Evolutionary conservation across 345 rosid genomes (phyloP).

Genomic region (Clarkia xantiana): DNA sequence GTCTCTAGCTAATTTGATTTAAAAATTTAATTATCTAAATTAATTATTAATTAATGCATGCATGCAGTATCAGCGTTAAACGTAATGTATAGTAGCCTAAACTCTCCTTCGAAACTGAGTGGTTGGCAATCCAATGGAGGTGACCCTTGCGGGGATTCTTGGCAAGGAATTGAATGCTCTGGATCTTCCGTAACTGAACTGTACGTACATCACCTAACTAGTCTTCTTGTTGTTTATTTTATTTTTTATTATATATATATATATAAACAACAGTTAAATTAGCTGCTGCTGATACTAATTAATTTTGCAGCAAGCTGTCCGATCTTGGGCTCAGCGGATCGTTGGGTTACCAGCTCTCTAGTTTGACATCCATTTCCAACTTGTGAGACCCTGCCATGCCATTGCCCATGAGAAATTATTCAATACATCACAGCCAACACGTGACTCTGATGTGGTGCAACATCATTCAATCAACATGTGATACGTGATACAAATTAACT

Average conservation of each 20-base stretch:
- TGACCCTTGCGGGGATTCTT: slow-evolving; percentile 75
- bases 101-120: slow-evolving; percentile 52
- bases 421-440: slow-evolving; percentile 1
- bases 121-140: slow-evolving; percentile 76
- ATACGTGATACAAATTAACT: slow-evolving; percentile 11
- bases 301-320: slow-evolving; percentile 55
- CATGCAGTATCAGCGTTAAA: slow-evolving; percentile 68
- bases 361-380: slow-evolving; percentile 67
- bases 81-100: slow-evolving; percentile 67
- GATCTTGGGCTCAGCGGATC: slow-evolving; percentile 68
- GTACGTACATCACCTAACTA: slow-evolving; percentile 22
- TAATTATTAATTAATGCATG: slow-evolving; percentile 2
- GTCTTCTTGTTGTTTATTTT: not conserved
- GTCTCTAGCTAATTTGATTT: not conserved
- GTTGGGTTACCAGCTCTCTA: slow-evolving; percentile 69
- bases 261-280: not conserved
- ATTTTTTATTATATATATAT: not conserved
- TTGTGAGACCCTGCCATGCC: slow-evolving; percentile 60
- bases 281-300: slow-evolving; percentile 3
- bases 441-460: slow-evolving; percentile 5
- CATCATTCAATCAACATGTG: slow-evolving; percentile 3
- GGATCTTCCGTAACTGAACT: slow-evolving; percentile 71
- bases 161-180: slow-evolving; percentile 83
- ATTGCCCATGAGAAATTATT: too few relatives aligned
- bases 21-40: not conserved